phyloP scores from a whole-genome alignment of 2,329 filamentous ascomycete species.

The Paraphaeosphaeria sporulosa region DNA sequence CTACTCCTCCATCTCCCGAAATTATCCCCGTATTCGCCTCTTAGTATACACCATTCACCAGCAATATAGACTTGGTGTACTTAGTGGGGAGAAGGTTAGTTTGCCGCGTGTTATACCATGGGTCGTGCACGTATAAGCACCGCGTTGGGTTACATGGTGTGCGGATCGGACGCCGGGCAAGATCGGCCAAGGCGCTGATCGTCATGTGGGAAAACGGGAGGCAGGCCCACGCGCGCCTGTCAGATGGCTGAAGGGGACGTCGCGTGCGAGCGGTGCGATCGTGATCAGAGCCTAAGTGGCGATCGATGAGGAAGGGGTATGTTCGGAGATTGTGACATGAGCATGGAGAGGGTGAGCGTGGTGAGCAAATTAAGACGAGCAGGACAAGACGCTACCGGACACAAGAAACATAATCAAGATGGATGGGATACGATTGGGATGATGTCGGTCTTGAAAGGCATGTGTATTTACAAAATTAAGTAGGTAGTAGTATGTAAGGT shows the following conservation, averaged over 20 bases:
- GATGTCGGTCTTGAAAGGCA: neutral
- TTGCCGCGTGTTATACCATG: neutral
- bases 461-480: constrained; percentile 16
- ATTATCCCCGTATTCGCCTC: constrained; percentile 1
- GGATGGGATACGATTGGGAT: neutral
- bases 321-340: neutral
- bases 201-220: neutral
- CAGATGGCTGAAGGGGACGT: no score
- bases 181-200: neutral
- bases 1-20: neutral
- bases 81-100: no score
- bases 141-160: neutral
- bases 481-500: constrained; percentile 14
- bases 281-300: neutral
- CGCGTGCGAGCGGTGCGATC: neutral
- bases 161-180: neutral
- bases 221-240: neutral
- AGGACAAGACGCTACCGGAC: neutral
- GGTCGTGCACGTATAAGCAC: neutral
- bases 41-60: no score
- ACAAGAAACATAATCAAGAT: neutral
- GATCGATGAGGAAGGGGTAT: neutral
- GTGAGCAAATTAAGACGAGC: no score
- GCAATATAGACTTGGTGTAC: no score
- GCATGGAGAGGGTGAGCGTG: no score